phyloP scores from a whole-genome alignment of 129 eudicot species.

The Daucus carota region DH1_v3.0 NC_030386.2:37554501-37555000 shows the following conservation, averaged over 20 bases:
- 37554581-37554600: neutral
- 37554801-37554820: neutral
- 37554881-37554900: no score
- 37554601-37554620: neutral
- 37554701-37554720: neutral
- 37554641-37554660: neutral
- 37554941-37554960: slow-evolving; percentile 2
- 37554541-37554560: no score
- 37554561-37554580: no score
- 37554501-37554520: no score
- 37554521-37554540: no score
- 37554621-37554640: neutral
- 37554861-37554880: no score
- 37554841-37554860: no score
- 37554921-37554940: slow-evolving; percentile 4
- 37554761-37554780: neutral
- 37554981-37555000: slow-evolving; percentile 60
- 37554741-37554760: neutral
- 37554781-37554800: neutral
- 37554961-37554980: neutral
- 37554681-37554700: neutral
- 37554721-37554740: neutral
- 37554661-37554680: neutral
- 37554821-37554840: no score
- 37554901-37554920: neutral